These are phyloP conservation scores for Tylopilus balloui DNA, from an alignment of 768 basidiomycete species.

Conservation along the genomic window DNA sequence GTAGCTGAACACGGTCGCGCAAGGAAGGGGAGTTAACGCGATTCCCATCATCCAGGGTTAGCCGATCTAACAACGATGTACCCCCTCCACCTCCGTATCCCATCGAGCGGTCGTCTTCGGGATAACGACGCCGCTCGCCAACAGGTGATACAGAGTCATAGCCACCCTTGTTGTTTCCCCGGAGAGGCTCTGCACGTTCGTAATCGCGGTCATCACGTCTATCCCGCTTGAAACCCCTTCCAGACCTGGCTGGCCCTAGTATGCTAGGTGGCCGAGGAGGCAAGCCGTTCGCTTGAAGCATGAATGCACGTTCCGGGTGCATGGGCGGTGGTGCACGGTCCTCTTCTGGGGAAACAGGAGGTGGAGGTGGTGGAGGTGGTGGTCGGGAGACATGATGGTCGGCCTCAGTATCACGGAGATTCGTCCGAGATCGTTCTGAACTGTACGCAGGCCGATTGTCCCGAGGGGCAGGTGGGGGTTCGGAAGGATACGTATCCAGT, in stretches of 20 bases:
- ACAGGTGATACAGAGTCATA: conserved; percentile 13
- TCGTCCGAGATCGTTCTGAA: conserved; percentile 8
- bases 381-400: conserved; percentile 6
- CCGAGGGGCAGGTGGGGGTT: conserved; percentile 5
- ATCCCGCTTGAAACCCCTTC: conserved; percentile 19
- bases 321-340: conserved; percentile 15
- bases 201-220: conserved; percentile 16
- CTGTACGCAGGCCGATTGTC: conserved; percentile 6
- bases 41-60: conserved; percentile 25
- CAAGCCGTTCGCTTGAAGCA: conserved; percentile 27
- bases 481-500: conserved; percentile 6
- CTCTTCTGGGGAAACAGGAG: background rate
- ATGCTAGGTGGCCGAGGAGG: conserved; percentile 27
- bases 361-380: background rate
- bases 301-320: conserved; percentile 31
- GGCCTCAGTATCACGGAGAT: conserved; percentile 8
- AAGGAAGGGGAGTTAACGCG: conserved; percentile 23
- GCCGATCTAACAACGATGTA: conserved; percentile 37
- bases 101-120: conserved; percentile 9
- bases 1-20: conserved; percentile 37
- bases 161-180: conserved; percentile 4
- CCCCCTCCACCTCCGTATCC: conserved; percentile 16
- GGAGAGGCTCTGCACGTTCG: conserved; percentile 21
- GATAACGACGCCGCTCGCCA: conserved; percentile 13
- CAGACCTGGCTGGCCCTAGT: conserved; percentile 12